A percentile compares a stretch with the other conserved stretches of the same genome.
These are phyloP conservation scores for Secale cereale DNA, from an alignment of 176 grass and related monocot species.

Conservation along the genomic window DNA sequence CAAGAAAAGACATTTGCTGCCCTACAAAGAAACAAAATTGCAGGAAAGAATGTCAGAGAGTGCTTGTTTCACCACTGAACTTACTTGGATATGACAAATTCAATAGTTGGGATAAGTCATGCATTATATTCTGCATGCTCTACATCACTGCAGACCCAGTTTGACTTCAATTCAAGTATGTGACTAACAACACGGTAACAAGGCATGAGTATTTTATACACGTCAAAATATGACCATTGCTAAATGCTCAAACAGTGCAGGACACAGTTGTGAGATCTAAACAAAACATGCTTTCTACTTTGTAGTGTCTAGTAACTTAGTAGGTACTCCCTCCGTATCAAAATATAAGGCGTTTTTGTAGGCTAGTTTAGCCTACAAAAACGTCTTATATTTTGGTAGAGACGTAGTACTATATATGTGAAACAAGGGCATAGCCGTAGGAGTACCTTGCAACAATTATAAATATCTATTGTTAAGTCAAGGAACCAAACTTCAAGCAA, in stretches of 20 bases:
- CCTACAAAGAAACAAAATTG: constrained; percentile 33
- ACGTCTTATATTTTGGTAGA: no score
- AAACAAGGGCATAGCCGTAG: not conserved
- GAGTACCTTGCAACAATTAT: constrained; percentile 93
- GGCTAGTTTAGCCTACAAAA: no score
- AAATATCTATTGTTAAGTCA: constrained; percentile 88
- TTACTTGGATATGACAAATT: not conserved
- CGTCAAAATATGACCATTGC: not conserved
- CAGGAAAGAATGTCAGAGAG: not conserved
- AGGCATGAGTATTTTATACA: not conserved
- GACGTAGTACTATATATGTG: not conserved
- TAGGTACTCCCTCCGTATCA: not conserved
- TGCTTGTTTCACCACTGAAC: constrained; percentile 2
- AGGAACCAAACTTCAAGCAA: constrained; percentile 47
- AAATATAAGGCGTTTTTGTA: no score
- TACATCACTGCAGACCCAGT: not conserved
- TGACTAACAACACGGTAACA: not conserved
- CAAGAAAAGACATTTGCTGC: constrained; percentile 92
- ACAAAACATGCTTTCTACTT: constrained; percentile 7
- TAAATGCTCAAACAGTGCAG: constrained; percentile 11
- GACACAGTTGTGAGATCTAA: constrained; percentile 19
- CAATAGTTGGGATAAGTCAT: not conserved
- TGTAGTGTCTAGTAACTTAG: not conserved
- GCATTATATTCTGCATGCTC: not conserved
- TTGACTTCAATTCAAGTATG: constrained; percentile 2